Percentiles rank a stretch among this genome's conserved stretches.
Conservation (phyloP, 2,329 filamentous ascomycete species). For the Plectosphaerella cucumerina region DNA sequence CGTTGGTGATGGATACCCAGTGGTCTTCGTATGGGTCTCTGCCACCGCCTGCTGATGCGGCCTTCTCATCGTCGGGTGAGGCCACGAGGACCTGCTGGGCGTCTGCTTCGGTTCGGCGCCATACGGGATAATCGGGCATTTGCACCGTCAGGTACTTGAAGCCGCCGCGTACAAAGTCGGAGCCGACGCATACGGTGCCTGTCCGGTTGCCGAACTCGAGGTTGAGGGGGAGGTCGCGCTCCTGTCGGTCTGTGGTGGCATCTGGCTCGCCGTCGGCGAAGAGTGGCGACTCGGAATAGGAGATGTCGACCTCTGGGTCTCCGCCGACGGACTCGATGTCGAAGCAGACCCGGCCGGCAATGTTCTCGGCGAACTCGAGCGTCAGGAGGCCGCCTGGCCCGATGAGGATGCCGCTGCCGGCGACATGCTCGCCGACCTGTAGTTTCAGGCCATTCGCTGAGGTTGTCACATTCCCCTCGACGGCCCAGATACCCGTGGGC, state of each 20-base stretch:
- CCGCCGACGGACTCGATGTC: slow-evolving; percentile 21
- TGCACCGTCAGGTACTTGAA: slow-evolving; percentile 38
- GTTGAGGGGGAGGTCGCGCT: slow-evolving; percentile 17
- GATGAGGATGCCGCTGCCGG: slow-evolving; percentile 17
- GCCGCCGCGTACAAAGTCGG: slow-evolving; percentile 28
- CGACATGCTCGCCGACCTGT: slow-evolving; percentile 3
- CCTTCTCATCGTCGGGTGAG: neutral
- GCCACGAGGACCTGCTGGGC: slow-evolving; percentile 14
- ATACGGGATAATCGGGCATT: slow-evolving; percentile 29
- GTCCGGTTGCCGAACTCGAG: slow-evolving; percentile 20
- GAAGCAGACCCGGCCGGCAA: slow-evolving; percentile 31
- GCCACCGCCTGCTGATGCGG: too few relatives aligned
- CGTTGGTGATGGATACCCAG: slow-evolving; percentile 23
- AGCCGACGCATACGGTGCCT: slow-evolving; percentile 26
- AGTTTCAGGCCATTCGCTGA: slow-evolving; percentile 11
- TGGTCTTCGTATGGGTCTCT: slow-evolving; percentile 16
- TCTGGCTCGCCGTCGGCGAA: slow-evolving; percentile 16
- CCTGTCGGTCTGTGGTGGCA: slow-evolving; percentile 17
- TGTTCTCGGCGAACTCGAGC: slow-evolving; percentile 35
- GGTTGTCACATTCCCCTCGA: slow-evolving; percentile 25
- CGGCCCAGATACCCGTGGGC: slow-evolving; percentile 25
- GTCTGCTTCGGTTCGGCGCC: slow-evolving; percentile 8
- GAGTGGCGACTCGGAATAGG: slow-evolving; percentile 17
- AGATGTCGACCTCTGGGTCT: slow-evolving; percentile 19
- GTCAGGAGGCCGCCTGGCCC: slow-evolving; percentile 28